Percentiles rank a stretch among this genome's conserved stretches.
Conservation (phyloP, 1,284 basidiomycete species). For the Puccinia sorghi region DNA sequence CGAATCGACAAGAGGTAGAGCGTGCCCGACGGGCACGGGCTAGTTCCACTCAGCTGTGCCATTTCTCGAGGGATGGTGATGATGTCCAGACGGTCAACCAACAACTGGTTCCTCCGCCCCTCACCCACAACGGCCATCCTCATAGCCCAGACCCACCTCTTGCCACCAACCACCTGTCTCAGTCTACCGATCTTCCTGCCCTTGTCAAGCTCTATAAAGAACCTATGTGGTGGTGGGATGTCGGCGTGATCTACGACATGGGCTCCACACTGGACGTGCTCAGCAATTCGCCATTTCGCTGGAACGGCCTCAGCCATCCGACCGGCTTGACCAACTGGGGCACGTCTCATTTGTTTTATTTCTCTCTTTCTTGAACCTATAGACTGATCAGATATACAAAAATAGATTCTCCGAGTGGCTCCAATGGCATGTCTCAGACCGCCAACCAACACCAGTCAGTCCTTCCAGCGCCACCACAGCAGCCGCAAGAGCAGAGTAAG, state of each 20-base stretch:
- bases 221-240: conserved; percentile 23
- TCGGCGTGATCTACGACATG: conserved; percentile 16
- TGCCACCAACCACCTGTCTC: not conserved
- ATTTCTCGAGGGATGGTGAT: too few species aligned
- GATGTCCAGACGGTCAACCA: not conserved
- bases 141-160: not conserved
- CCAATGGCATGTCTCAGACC: not conserved
- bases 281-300: not conserved
- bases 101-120: not conserved
- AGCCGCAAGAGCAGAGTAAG: not conserved
- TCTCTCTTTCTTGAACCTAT: too few species aligned
- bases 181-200: not conserved
- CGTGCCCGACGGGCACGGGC: not conserved
- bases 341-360: too few species aligned
- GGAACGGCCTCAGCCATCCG: not conserved
- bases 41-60: not conserved
- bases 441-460: not conserved
- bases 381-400: too few species aligned
- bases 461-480: not conserved
- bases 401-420: not conserved
- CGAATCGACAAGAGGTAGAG: conserved; percentile 5
- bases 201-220: not conserved
- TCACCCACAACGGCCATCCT: not conserved
- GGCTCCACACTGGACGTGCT: not conserved
- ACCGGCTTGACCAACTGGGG: conserved; percentile 19